A percentile compares a stretch with the other conserved stretches of the same genome.
Evolutionary conservation across 164 flowering plant genomes (phyloP).

Genomic region (Vitis amurensis): DNA sequence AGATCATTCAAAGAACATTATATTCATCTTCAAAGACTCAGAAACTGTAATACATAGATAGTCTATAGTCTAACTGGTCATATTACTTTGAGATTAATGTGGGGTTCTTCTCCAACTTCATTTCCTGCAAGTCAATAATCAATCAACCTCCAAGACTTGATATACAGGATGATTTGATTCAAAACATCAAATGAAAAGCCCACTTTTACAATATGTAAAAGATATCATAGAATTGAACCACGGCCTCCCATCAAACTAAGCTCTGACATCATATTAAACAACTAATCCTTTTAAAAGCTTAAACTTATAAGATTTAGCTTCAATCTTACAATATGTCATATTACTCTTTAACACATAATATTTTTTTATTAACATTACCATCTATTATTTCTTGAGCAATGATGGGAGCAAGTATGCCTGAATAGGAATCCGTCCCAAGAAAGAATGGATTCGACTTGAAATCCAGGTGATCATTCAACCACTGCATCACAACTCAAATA

Average conservation of each 20-base stretch:
- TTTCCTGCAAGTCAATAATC: not conserved
- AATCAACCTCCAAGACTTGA: no score
- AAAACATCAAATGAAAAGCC: no score
- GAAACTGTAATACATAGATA: no score
- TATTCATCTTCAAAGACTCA: no score
- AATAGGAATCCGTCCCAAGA: slow-evolving; percentile 1
- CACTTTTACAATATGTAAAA: not conserved
- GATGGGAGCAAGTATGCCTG: not conserved
- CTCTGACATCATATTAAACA: no score
- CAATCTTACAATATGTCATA: no score
- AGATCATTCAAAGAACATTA: not conserved
- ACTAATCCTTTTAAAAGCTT: no score
- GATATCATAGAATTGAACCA: not conserved
- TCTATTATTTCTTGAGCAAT: not conserved
- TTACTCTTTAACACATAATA: no score
- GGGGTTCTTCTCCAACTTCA: not conserved
- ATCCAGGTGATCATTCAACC: not conserved
- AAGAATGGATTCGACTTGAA: not conserved
- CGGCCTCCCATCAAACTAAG: no score
- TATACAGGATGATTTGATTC: no score
- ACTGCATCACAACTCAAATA: slow-evolving; percentile 1
- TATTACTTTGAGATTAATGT: not conserved
- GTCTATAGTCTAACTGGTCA: no score
- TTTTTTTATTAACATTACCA: not conserved
- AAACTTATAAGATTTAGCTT: no score